Conservation (phyloP, 2,329 filamentous ascomycete genomes). For the Beauveria sp. region DNA sequence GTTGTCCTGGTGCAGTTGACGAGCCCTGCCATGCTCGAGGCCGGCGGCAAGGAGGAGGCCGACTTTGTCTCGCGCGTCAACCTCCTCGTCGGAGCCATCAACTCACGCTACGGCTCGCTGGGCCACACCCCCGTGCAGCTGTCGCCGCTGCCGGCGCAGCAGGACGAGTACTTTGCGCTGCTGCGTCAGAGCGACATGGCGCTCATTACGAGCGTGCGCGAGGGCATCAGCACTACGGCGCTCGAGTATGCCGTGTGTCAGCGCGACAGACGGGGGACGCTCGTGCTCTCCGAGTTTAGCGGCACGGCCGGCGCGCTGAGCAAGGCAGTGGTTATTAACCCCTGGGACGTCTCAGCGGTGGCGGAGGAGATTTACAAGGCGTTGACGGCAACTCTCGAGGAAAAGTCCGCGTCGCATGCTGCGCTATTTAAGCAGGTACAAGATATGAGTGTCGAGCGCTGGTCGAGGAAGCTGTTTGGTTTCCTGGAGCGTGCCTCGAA, state of each 20-base stretch:
- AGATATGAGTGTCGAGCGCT: slow-evolving; percentile 5
- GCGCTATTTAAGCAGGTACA: slow-evolving; percentile 1
- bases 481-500: neutral
- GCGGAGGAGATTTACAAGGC: slow-evolving; percentile 76
- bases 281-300: slow-evolving; percentile 95
- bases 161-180: slow-evolving; percentile 88
- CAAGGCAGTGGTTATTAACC: slow-evolving; percentile 90
- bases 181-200: slow-evolving; percentile 84
- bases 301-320: slow-evolving; percentile 81
- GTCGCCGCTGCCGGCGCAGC: slow-evolving; percentile 84
- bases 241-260: slow-evolving; percentile 92
- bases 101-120: slow-evolving; percentile 80
- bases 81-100: slow-evolving; percentile 84
- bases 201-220: slow-evolving; percentile 87
- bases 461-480: slow-evolving; percentile 1
- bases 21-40: slow-evolving; percentile 73
- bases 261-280: slow-evolving; percentile 72
- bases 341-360: slow-evolving; percentile 82
- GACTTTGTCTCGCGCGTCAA: slow-evolving; percentile 84
- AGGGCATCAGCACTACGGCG: slow-evolving; percentile 97
- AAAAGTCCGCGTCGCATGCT: slow-evolving; percentile 58
- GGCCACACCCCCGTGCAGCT: slow-evolving; percentile 88
- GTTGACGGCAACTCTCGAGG: slow-evolving; percentile 62
- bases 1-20: slow-evolving; percentile 94
- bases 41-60: slow-evolving; percentile 61